A percentile compares a stretch with the other conserved stretches of the same genome.
These are phyloP conservation scores for Arachis monticola DNA, from an alignment of 331 rosid species.

Conservation along the genomic window DNA sequence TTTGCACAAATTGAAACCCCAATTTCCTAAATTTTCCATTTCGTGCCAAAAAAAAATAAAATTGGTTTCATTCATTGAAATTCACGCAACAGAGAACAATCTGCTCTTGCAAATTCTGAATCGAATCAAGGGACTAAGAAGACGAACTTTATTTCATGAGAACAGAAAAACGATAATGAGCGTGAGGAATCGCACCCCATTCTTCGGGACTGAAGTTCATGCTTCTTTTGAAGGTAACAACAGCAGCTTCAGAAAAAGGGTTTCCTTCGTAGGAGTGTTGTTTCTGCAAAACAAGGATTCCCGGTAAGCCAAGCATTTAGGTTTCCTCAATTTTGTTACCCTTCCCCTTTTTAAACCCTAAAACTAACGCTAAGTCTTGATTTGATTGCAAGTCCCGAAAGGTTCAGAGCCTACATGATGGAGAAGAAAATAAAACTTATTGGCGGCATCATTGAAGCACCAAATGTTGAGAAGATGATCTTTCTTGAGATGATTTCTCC, in stretches of 20 bases:
- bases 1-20: neutral
- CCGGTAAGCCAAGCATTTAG: slow-evolving; percentile 58
- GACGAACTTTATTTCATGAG: slow-evolving; percentile 44
- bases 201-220: slow-evolving; percentile 60
- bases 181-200: slow-evolving; percentile 49
- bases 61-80: neutral
- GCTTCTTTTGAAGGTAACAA: slow-evolving; percentile 47
- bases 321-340: slow-evolving; percentile 60
- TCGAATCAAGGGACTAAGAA: slow-evolving; percentile 57
- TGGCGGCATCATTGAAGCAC: too few species aligned
- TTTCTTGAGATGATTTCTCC: too few species aligned
- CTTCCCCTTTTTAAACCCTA: too few species aligned
- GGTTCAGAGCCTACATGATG: too few species aligned
- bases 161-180: slow-evolving; percentile 63
- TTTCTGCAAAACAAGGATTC: slow-evolving; percentile 54
- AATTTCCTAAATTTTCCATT: neutral
- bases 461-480: too few species aligned
- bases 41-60: neutral
- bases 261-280: slow-evolving; percentile 37
- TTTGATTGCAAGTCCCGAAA: too few species aligned
- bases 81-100: neutral
- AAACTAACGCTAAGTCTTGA: too few species aligned
- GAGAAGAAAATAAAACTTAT: too few species aligned
- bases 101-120: slow-evolving; percentile 31
- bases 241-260: slow-evolving; percentile 42